These are phyloP conservation scores for Penicillium diatomitis DNA, from an alignment of 495 filamentous ascomycete species.

Conservation along the genomic window DNA sequence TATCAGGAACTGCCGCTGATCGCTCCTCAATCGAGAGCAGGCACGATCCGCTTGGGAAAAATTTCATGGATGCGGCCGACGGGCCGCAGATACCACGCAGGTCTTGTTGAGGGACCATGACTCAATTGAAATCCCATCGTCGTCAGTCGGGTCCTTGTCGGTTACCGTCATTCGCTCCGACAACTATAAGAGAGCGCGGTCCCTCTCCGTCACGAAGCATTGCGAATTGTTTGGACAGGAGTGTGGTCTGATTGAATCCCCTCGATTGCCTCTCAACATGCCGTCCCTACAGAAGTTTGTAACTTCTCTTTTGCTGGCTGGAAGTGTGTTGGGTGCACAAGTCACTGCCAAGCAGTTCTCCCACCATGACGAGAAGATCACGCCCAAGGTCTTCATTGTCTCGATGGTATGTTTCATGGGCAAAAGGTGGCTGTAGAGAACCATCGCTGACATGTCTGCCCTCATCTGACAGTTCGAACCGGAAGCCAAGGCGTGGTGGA, in stretches of 20 bases:
- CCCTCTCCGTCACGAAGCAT: too few relatives aligned
- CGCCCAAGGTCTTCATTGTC: constrained; percentile 62
- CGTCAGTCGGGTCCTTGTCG: too few relatives aligned
- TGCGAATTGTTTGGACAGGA: background rate
- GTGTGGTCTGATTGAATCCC: background rate
- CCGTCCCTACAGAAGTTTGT: constrained; percentile 4
- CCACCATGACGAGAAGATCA: constrained; percentile 23
- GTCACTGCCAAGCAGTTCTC: background rate
- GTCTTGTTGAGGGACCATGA: background rate
- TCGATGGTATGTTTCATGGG: constrained; percentile 46
- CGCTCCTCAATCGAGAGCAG: constrained; percentile 1
- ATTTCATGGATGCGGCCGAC: background rate
- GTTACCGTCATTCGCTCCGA: too few relatives aligned
- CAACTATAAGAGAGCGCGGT: too few relatives aligned
- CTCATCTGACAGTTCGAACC: constrained; percentile 44
- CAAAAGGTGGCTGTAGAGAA: background rate
- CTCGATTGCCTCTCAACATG: constrained; percentile 4
- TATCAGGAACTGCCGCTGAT: constrained; percentile 3
- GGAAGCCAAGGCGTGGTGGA: constrained; percentile 61
- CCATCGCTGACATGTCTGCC: background rate
- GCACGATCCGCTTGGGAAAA: constrained; percentile 2
- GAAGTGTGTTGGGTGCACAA: constrained; percentile 6
- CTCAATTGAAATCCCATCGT: background rate
- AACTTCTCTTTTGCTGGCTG: constrained; percentile 10
- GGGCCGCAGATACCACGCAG: too few relatives aligned